phyloP scores from a whole-genome alignment of 345 rosid species.

The Erodium maritimum region DNA sequence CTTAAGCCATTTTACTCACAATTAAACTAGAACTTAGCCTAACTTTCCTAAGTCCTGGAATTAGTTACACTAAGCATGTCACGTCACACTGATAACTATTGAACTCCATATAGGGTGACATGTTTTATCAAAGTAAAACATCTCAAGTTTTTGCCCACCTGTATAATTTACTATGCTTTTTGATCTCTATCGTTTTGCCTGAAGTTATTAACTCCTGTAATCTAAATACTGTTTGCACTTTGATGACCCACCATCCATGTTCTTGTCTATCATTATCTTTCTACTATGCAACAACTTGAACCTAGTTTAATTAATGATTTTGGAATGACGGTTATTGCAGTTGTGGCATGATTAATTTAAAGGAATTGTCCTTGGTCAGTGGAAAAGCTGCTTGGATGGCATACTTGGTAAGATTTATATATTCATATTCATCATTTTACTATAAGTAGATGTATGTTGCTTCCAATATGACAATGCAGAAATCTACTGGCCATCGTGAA shows the following conservation, averaged over 20 bases:
- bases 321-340: constrained; percentile 13
- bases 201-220: background rate
- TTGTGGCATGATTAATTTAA: constrained; percentile 24
- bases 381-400: constrained; percentile 98
- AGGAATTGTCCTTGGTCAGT: constrained; percentile 43
- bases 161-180: too few relatives aligned
- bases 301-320: background rate
- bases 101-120: background rate
- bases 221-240: background rate
- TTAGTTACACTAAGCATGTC: background rate
- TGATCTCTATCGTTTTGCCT: background rate
- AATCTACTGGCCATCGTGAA: background rate
- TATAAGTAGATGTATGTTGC: background rate
- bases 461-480: background rate
- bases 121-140: background rate
- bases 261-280: background rate
- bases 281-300: background rate
- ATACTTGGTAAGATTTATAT: constrained; percentile 47
- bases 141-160: background rate
- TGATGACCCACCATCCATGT: background rate
- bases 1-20: background rate
- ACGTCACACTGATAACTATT: background rate
- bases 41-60: background rate
- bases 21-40: background rate
- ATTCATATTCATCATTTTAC: background rate